phyloP scores from a whole-genome alignment of 1,139 yeast genomes.

The Cylindricascospora bacillispora region DNA sequence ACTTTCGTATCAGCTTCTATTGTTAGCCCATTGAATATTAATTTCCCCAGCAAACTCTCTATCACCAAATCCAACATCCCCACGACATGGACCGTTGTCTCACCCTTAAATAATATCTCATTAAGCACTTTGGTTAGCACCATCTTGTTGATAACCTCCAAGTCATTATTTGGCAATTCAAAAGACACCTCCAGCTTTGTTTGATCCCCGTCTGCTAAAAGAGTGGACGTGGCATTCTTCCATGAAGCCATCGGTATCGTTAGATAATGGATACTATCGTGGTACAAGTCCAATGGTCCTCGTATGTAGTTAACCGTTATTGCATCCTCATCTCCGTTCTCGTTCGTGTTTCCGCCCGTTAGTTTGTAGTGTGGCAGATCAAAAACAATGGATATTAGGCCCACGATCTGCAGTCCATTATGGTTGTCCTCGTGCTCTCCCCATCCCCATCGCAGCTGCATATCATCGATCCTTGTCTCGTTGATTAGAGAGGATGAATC shows the following conservation, averaged over 20 bases:
- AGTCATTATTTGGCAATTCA: slow-evolving; percentile 24
- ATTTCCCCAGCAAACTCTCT: slow-evolving; percentile 25
- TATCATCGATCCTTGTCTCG: slow-evolving; percentile 25
- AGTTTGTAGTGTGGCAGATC: not conserved
- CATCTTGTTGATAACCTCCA: slow-evolving; percentile 23
- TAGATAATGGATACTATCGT: slow-evolving; percentile 25
- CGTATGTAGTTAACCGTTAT: slow-evolving; percentile 21
- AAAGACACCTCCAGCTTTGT: slow-evolving; percentile 19
- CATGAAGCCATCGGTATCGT: slow-evolving; percentile 27
- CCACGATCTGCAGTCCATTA: not conserved
- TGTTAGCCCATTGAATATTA: slow-evolving; percentile 18
- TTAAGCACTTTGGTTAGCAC: slow-evolving; percentile 27
- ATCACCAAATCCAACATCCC: slow-evolving; percentile 26
- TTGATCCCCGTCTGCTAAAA: slow-evolving; percentile 12
- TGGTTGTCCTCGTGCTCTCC: no score
- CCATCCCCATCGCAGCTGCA: no score
- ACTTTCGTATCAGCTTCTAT: no score
- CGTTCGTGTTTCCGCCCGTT: not conserved
- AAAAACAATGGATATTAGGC: not conserved
- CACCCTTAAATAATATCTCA: slow-evolving; percentile 27
- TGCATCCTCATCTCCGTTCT: slow-evolving; percentile 8
- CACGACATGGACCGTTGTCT: slow-evolving; percentile 22
- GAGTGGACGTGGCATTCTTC: slow-evolving; percentile 26
- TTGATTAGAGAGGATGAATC: slow-evolving; percentile 17
- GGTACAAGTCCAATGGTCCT: slow-evolving; percentile 27